These are phyloP conservation scores for Sphaerulina populicola DNA, from an alignment of 2,329 filamentous ascomycete genomes.

Conservation along the genomic window DNA sequence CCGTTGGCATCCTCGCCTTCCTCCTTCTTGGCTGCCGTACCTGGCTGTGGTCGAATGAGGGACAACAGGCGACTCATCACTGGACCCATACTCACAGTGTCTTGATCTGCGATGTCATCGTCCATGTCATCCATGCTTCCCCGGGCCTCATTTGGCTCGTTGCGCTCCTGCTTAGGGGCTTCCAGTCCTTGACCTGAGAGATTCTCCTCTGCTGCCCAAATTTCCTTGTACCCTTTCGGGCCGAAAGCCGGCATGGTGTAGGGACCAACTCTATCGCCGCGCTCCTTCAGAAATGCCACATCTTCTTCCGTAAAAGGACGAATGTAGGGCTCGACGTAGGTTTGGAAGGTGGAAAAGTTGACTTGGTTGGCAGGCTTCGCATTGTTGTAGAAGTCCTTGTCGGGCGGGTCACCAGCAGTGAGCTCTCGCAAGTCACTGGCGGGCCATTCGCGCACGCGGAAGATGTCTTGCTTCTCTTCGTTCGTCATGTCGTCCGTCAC, in stretches of 20 bases:
- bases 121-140: constrained; percentile 80
- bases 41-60: constrained; percentile 62
- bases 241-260: constrained; percentile 82
- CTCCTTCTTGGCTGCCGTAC: constrained; percentile 44
- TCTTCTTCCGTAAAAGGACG: constrained; percentile 87
- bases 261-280: constrained; percentile 70
- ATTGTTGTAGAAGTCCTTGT: constrained; percentile 82
- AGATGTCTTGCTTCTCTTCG: constrained; percentile 80
- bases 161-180: constrained; percentile 55
- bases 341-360: constrained; percentile 84
- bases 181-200: constrained; percentile 53
- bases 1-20: constrained; percentile 42
- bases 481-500: constrained; percentile 67
- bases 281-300: constrained; percentile 79
- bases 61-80: constrained; percentile 74
- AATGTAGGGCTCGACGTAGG: constrained; percentile 86
- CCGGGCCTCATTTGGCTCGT: constrained; percentile 71
- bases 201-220: constrained; percentile 85
- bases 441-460: constrained; percentile 78
- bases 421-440: constrained; percentile 70
- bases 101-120: constrained; percentile 78
- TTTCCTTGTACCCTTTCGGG: constrained; percentile 74
- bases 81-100: constrained; percentile 80
- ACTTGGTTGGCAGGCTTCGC: constrained; percentile 92
- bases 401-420: constrained; percentile 80